These are phyloP conservation scores for Evernia prunastri DNA, from an alignment of 495 filamentous ascomycete genomes.

Conservation along the genomic window DNA sequence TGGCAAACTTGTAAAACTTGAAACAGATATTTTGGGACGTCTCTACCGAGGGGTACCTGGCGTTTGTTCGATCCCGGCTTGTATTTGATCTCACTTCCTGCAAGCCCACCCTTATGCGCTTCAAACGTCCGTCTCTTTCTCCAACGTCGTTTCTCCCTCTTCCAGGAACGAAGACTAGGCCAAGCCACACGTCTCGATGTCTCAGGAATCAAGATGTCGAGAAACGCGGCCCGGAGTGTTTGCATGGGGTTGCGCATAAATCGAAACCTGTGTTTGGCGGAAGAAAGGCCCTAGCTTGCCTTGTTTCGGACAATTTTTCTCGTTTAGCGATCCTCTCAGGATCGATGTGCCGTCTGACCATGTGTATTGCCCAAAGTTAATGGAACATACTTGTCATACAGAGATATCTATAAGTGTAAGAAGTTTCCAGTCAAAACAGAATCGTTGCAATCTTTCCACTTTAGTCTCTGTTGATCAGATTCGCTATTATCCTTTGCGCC, in stretches of 20 bases:
- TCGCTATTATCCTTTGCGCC: too few species aligned
- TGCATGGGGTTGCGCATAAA: neutral
- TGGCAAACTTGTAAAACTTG: neutral
- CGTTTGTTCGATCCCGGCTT: neutral
- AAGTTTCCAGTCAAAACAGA: too few species aligned
- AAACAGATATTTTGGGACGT: neutral
- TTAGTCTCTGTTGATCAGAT: too few species aligned
- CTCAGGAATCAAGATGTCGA: neutral
- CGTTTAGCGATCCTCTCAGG: neutral
- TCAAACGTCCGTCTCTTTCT: neutral
- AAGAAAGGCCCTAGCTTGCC: neutral
- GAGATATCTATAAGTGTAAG: too few species aligned
- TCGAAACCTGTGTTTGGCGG: neutral
- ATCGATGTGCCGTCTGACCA: neutral
- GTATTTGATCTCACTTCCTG: neutral
- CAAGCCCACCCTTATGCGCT: neutral
- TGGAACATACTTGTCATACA: too few species aligned
- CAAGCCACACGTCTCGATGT: neutral
- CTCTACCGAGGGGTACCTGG: too few species aligned
- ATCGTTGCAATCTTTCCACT: too few species aligned
- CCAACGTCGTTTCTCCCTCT: neutral
- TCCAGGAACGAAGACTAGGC: neutral
- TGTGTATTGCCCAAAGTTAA: neutral
- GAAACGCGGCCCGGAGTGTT: neutral
- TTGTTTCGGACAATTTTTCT: neutral